Conservation (phyloP, 2,329 filamentous ascomycete genomes). For the Aspergillus calidoustus region DNA sequence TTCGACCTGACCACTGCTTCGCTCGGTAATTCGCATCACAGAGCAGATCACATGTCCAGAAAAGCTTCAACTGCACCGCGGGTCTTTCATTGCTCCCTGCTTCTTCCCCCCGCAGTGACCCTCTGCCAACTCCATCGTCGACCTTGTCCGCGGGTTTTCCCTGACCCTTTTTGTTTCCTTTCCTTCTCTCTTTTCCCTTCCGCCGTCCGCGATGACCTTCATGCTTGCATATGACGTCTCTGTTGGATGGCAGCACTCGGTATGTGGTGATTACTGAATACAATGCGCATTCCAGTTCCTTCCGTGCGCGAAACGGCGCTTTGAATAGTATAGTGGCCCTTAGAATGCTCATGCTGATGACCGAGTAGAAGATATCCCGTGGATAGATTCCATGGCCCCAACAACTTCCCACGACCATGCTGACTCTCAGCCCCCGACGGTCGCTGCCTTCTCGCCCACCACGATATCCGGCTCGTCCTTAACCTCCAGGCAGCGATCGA, state of each 20-base stretch:
- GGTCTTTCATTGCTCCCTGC: constrained; percentile 12
- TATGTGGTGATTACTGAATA: constrained; percentile 32
- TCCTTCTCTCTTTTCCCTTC: constrained; percentile 17
- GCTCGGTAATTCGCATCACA: constrained; percentile 13
- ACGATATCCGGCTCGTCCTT: constrained; percentile 72
- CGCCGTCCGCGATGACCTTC: constrained; percentile 38
- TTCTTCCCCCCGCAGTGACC: constrained; percentile 10
- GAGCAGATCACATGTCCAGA: constrained; percentile 25
- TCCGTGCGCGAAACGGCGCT: constrained; percentile 11
- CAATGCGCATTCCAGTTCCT: neutral
- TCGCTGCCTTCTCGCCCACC: constrained; percentile 86
- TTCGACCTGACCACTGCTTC: neutral
- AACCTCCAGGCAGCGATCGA: constrained; percentile 77
- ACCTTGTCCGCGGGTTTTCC: constrained; percentile 9
- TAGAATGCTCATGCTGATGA: constrained; percentile 31
- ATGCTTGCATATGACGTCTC: constrained; percentile 39
- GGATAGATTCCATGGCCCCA: constrained; percentile 59
- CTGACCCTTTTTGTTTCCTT: constrained; percentile 9
- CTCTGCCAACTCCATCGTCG: constrained; percentile 8
- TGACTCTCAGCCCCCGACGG: constrained; percentile 67
- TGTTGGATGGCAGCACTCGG: constrained; percentile 58
- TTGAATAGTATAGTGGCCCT: neutral
- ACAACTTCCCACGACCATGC: constrained; percentile 46
- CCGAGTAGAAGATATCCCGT: constrained; percentile 52
- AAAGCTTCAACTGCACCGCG: constrained; percentile 24